Percentiles rank a stretch among this genome's conserved stretches.
phyloP scores from a whole-genome alignment of 2,329 filamentous ascomycete species.

The Ophiostoma sp. region DNA sequence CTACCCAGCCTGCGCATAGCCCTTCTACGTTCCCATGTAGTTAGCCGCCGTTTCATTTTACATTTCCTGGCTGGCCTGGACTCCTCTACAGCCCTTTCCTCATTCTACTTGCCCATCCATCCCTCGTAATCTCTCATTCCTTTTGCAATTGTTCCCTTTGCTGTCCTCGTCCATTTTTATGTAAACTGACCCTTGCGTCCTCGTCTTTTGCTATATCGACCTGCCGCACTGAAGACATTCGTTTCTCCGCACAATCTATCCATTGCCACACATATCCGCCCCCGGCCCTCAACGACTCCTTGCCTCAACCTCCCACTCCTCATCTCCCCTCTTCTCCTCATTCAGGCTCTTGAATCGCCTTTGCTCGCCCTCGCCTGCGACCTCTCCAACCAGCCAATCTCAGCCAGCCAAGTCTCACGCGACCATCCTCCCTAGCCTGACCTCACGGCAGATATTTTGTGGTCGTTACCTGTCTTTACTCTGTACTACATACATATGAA shows the following conservation, averaged over 20 bases:
- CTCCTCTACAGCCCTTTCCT: neutral
- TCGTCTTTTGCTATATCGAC: neutral
- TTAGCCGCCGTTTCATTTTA: slow-evolving; percentile 21
- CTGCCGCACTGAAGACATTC: neutral
- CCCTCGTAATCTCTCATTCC: neutral
- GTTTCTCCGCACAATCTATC: neutral
- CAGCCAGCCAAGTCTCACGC: slow-evolving; percentile 28
- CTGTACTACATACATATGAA: too few relatives aligned
- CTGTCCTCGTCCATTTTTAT: neutral
- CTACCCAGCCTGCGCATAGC: neutral
- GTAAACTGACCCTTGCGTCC: neutral
- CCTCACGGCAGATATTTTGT: slow-evolving; percentile 3
- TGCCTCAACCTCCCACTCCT: neutral
- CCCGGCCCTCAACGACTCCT: slow-evolving; percentile 6
- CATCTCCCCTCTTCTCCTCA: neutral
- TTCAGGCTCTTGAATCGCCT: neutral
- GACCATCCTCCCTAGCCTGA: slow-evolving; percentile 22
- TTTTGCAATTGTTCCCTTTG: neutral
- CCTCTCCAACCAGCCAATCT: slow-evolving; percentile 26
- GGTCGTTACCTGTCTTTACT: neutral
- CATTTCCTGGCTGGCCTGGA: neutral
- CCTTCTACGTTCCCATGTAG: neutral
- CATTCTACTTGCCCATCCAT: neutral
- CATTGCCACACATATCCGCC: neutral
- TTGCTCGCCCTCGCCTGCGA: slow-evolving; percentile 8